A percentile compares a stretch with the other conserved stretches of the same genome.
Conservation (phyloP, 2,329 filamentous ascomycete species). For the Colletotrichum sp. region DNA sequence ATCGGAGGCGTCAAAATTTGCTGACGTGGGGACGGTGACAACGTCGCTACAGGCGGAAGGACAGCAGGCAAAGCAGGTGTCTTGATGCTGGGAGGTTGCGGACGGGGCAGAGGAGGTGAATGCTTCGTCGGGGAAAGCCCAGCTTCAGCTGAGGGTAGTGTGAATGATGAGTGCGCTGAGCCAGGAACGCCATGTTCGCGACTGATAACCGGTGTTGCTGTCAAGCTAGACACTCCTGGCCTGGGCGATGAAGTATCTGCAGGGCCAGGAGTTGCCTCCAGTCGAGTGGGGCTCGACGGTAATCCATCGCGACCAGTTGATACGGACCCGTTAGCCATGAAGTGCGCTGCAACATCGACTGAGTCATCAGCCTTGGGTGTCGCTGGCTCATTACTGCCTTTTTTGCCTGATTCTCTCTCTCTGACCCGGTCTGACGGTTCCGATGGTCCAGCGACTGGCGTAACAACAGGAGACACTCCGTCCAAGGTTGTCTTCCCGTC, state of each 20-base stretch:
- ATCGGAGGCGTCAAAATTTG: constrained; percentile 66
- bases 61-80: constrained; percentile 42
- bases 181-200: constrained; percentile 19
- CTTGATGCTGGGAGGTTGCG: constrained; percentile 11
- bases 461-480: neutral
- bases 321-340: neutral
- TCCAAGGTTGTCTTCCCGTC: neutral
- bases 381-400: neutral
- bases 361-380: neutral
- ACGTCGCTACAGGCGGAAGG: constrained; percentile 60
- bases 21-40: constrained; percentile 63
- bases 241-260: constrained; percentile 6
- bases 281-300: neutral
- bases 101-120: constrained; percentile 45
- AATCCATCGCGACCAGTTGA: neutral
- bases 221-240: constrained; percentile 10
- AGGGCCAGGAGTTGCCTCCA: constrained; percentile 1
- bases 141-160: constrained; percentile 43
- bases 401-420: neutral
- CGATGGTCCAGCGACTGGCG: neutral
- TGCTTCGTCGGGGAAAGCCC: constrained; percentile 60
- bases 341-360: neutral
- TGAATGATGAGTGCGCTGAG: constrained; percentile 17
- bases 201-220: constrained; percentile 20
- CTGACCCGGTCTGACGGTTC: neutral